phyloP scores from a whole-genome alignment of 2,329 filamentous ascomycete genomes.

The Diplocarpon rosae region DNA sequence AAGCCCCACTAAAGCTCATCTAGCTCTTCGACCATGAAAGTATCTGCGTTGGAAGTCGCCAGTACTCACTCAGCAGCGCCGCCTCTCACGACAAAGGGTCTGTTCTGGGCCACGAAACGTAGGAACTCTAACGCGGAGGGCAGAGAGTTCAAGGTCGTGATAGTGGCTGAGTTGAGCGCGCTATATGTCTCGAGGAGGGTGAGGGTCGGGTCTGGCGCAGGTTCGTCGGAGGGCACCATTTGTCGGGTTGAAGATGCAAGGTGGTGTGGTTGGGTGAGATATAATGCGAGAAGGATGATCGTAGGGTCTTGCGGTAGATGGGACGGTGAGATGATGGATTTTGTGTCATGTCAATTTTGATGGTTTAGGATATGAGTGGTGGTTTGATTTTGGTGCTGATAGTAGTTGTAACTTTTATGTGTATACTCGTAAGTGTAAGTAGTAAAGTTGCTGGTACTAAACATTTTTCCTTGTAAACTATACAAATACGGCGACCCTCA shows the following conservation, averaged over 20 bases:
- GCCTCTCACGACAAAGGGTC: slow-evolving; percentile 60
- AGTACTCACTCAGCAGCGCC: slow-evolving; percentile 36
- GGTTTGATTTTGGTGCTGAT: no score
- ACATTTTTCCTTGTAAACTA: no score
- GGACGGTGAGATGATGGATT: no score
- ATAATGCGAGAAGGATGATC: no score
- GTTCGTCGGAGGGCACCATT: neutral
- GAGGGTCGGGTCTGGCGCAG: slow-evolving; percentile 31
- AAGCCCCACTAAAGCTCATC: neutral
- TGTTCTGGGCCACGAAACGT: slow-evolving; percentile 62
- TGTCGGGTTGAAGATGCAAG: neutral
- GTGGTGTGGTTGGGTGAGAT: neutral
- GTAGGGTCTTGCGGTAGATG: no score
- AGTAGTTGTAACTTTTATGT: no score
- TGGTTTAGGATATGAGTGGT: no score
- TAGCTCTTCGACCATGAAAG: neutral
- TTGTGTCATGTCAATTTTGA: no score
- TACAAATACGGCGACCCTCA: no score
- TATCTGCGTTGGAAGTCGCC: neutral
- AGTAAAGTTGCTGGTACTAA: no score
- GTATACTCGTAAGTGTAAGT: no score
- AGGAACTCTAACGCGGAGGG: slow-evolving; percentile 72
- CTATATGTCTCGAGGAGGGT: slow-evolving; percentile 59
- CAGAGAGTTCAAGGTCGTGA: slow-evolving; percentile 51
- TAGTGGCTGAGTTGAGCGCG: slow-evolving; percentile 51